These are phyloP conservation scores for Trypanosoma cruzi DNA, from an alignment of 208 protist species.

Conservation along the genomic window DNA sequence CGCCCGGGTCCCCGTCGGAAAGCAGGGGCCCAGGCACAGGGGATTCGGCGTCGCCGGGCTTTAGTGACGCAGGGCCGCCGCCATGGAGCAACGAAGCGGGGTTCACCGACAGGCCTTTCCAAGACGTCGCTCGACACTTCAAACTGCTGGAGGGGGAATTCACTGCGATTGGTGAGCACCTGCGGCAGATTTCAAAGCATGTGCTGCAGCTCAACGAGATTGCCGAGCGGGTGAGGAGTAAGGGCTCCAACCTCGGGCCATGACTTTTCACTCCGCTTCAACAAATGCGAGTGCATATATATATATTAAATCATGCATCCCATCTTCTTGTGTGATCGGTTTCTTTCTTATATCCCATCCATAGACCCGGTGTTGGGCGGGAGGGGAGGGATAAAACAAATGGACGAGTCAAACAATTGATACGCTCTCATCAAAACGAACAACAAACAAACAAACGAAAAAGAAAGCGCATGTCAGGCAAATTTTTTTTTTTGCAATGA, in stretches of 20 bases:
- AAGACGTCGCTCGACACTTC: constrained; percentile 76
- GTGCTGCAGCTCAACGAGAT: constrained; percentile 85
- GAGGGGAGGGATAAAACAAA: not conserved
- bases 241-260: constrained; percentile 19
- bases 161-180: constrained; percentile 63
- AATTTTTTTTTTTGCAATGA: too few relatives aligned
- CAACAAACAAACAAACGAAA: not conserved
- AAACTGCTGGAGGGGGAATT: constrained; percentile 77
- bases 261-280: not conserved
- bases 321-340: not conserved
- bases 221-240: constrained; percentile 57
- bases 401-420: not conserved
- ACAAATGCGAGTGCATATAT: not conserved
- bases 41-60: not conserved
- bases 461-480: not conserved
- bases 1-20: not conserved
- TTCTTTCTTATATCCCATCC: not conserved
- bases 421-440: not conserved
- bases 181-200: constrained; percentile 80
- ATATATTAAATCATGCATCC: not conserved
- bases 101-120: constrained; percentile 69
- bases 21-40: not conserved
- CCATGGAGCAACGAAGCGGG: constrained; percentile 20
- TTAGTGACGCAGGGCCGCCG: not conserved
- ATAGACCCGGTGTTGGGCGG: too few relatives aligned